These are phyloP conservation scores for Fusarium heterosporum DNA, from an alignment of 2,329 filamentous ascomycete genomes.

Conservation along the genomic window DNA sequence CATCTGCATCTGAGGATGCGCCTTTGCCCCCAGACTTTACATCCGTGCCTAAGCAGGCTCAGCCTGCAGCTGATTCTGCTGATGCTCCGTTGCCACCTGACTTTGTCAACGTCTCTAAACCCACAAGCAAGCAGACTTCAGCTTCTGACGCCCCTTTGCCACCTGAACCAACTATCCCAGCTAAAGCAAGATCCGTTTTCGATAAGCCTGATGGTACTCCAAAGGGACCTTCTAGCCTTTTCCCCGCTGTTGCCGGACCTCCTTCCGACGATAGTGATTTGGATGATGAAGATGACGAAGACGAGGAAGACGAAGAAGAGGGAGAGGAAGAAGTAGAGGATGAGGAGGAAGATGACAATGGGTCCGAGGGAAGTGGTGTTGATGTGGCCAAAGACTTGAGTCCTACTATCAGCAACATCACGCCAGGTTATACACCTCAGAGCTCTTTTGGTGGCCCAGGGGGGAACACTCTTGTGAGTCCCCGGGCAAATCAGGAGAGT, in stretches of 20 bases:
- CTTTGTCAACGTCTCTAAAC: conserved; percentile 43
- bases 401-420: conserved; percentile 59
- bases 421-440: conserved; percentile 66
- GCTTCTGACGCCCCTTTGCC: conserved; percentile 29
- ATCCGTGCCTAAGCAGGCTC: conserved; percentile 34
- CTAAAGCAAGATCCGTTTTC: conserved; percentile 32
- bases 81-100: conserved; percentile 52
- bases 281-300: conserved; percentile 55
- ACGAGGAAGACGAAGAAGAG: conserved; percentile 58
- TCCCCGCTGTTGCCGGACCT: conserved; percentile 54
- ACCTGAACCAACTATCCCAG: conserved; percentile 26
- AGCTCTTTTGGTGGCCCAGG: conserved; percentile 68
- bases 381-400: conserved; percentile 74
- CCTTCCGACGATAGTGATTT: conserved; percentile 56
- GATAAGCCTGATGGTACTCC: conserved; percentile 53
- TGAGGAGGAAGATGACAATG: conserved; percentile 62
- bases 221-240: conserved; percentile 46
- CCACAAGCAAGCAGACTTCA: conserved; percentile 19
- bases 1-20: conserved; percentile 51
- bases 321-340: conserved; percentile 53
- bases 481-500: conserved; percentile 57
- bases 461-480: conserved; percentile 51
- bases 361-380: conserved; percentile 70
- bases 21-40: conserved; percentile 60
- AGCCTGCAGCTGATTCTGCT: conserved; percentile 24